These are phyloP conservation scores for Neonectria sp. DNA, from an alignment of 2,329 filamentous ascomycete species.

Conservation along the genomic window DNA sequence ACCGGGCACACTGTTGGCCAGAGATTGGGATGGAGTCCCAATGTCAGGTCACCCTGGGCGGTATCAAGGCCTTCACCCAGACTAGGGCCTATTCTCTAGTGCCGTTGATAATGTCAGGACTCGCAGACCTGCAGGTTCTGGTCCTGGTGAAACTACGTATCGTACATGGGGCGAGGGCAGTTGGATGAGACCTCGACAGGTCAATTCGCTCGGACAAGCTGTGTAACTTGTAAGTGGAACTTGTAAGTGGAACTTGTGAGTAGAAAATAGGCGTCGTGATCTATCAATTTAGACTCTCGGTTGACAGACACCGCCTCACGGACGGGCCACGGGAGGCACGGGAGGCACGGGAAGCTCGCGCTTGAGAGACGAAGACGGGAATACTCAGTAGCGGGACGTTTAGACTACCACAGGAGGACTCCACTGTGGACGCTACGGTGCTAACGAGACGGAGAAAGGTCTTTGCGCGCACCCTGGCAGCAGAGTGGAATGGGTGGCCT, in stretches of 20 bases:
- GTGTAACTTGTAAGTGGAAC: not conserved
- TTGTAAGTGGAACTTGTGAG: no score
- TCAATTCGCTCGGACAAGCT: not conserved
- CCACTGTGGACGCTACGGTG: not conserved
- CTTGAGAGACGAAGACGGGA: not conserved
- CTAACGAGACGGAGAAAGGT: not conserved
- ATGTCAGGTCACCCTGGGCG: constrained; percentile 11
- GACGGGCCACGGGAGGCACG: not conserved
- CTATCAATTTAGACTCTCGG: not conserved
- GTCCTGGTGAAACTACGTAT: not conserved
- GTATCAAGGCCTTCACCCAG: not conserved
- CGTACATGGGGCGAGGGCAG: not conserved
- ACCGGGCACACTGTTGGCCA: constrained; percentile 11
- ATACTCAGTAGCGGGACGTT: not conserved
- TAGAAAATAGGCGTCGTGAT: not conserved
- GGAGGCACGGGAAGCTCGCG: not conserved
- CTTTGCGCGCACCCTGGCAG: not conserved
- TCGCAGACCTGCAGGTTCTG: not conserved
- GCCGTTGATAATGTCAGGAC: not conserved
- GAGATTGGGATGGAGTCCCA: not conserved
- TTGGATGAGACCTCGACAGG: no score
- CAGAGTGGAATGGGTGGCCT: constrained; percentile 7
- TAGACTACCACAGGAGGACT: not conserved
- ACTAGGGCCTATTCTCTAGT: constrained; percentile 6
- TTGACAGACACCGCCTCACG: not conserved